Conservation (phyloP, 371 early-diverging fungal species). For the Dentiscutata heterogama region DNA sequence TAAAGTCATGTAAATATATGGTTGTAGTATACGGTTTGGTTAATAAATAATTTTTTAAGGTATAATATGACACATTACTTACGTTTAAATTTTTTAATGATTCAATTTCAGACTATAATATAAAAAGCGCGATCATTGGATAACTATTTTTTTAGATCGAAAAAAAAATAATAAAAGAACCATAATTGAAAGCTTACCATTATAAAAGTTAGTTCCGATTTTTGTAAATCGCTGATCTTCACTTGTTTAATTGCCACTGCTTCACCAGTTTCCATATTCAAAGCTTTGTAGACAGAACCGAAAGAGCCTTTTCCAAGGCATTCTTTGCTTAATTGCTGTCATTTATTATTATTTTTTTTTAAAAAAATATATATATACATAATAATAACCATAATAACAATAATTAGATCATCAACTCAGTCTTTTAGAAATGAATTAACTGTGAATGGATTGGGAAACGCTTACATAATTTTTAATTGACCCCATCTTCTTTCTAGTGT, state of each 20-base stretch:
- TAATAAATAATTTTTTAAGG: background rate
- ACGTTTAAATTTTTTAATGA: slow-evolving; percentile 72
- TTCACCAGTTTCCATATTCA: slow-evolving; percentile 88
- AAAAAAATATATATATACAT: too few species aligned
- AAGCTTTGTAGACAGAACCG: slow-evolving; percentile 87
- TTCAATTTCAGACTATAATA: slow-evolving; percentile 71
- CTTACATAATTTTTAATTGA: too few species aligned
- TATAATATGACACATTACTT: slow-evolving; percentile 39
- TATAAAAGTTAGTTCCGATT: slow-evolving; percentile 61
- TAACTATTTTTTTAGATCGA: background rate
- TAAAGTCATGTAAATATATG: too few species aligned
- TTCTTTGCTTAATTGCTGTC: too few species aligned
- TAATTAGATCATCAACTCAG: too few species aligned
- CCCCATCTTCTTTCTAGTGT: too few species aligned
- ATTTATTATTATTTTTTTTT: too few species aligned
- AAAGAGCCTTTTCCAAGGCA: slow-evolving; percentile 95
- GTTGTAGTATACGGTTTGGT: slow-evolving; percentile 39
- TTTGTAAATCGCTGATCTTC: slow-evolving; percentile 58
- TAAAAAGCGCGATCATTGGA: background rate
- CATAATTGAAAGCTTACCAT: slow-evolving; percentile 65
- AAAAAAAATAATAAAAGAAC: too few species aligned
- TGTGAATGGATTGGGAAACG: too few species aligned
- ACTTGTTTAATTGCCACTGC: slow-evolving; percentile 90
- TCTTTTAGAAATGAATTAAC: too few species aligned
- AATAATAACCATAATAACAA: too few species aligned